These are phyloP conservation scores for Leishmania tarentolae DNA, from an alignment of 208 protist species.

Conservation along the genomic window DNA sequence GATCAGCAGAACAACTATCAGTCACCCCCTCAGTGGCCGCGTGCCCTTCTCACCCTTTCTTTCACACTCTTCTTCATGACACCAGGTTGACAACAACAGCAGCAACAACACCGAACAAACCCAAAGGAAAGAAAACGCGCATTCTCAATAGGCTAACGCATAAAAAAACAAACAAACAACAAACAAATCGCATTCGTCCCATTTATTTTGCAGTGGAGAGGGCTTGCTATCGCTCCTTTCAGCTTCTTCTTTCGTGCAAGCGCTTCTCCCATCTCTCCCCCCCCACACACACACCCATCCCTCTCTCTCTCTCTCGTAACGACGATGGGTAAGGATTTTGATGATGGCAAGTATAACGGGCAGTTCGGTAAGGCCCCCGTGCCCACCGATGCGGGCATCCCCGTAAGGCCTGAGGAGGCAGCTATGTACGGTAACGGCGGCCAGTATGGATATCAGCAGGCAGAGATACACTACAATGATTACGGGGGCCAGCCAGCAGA, in stretches of 20 bases:
- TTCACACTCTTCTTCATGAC: background rate
- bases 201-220: background rate
- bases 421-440: slow-evolving; percentile 5
- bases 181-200: no score
- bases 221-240: background rate
- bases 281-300: no score
- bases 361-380: slow-evolving; percentile 6
- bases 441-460: slow-evolving; percentile 39
- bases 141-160: background rate
- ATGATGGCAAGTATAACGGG: background rate
- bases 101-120: no score
- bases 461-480: slow-evolving; percentile 38
- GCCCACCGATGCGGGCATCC: slow-evolving; percentile 18
- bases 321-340: slow-evolving; percentile 1
- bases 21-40: background rate
- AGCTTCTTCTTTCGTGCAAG: background rate
- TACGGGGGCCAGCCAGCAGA: slow-evolving; percentile 35
- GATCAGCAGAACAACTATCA: background rate
- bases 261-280: background rate
- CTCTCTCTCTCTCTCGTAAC: background rate
- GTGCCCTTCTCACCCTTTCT: background rate
- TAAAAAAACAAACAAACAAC: no score
- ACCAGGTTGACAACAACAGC: background rate
- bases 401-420: background rate
- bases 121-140: background rate